Evolutionary conservation across 345 rosid genomes (phyloP), one percentile per base, ranked within the genome.

Genomic region (Brassica nigra): DNA sequence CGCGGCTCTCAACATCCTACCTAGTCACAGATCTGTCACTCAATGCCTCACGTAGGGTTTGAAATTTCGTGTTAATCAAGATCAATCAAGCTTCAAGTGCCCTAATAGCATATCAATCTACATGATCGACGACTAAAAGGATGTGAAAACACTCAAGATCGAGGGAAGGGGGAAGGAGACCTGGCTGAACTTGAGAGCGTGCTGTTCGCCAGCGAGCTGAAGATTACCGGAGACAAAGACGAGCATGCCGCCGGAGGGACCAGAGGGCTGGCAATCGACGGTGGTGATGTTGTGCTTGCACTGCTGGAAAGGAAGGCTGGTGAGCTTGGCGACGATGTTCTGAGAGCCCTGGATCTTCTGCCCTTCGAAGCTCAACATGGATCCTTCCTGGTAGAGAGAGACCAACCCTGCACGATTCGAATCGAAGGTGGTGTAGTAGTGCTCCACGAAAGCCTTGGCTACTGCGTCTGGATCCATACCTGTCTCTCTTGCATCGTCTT

Each of bases 121-220:
- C 39, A 1, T 28, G 77, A 76, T 75, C 31, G 42, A 74, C 10
- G 47, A 7, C 62, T 3, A 62, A 31, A 29, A 80, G 34, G 0
- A 54, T 7, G 29, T 2, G 12, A 30, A 54, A 55, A 1, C 8
- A 62, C 12, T 3, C 29, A 68, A 37, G 44, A 68, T 10, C 31
- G 33, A 73, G 66, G 39, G 49, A 16, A 18, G 71, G 1, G 70
- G 23, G 59, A 66, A 1, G 54, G 16, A 70, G 52, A 89, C 99
- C 96, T 95, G 95, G 85, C 98, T 95, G 81, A 95, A 95, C 88
- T 91, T 91, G 84, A 95, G 98, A 16, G 97, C 90, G 80, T 93
- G 97, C 74, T 90, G 93, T 81, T 95, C 98, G 57, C 98, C 97
- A 72, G 92, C 78, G 81, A 95, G 94, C 88, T 93, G 94, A 49